Evolutionary conservation across 345 rosid genomes (phyloP).

Genomic region (Isatis tinctoria): DNA sequence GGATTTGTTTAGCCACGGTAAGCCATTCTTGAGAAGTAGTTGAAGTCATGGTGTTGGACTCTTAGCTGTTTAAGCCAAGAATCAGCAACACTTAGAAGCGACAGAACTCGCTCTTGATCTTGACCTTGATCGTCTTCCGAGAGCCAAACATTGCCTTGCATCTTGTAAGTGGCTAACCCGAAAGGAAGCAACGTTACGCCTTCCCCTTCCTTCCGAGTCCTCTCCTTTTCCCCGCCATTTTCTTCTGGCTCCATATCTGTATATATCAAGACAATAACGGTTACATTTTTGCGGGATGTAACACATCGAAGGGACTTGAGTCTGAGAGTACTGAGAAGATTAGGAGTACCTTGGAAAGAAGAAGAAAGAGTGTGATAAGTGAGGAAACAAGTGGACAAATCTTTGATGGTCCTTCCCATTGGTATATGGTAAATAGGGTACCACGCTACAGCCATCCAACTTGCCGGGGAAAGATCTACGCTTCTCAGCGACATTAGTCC

Average conservation of each 20-base stretch:
- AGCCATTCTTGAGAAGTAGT: slow-evolving; percentile 68
- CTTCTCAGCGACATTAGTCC: slow-evolving; percentile 91
- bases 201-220: slow-evolving; percentile 53
- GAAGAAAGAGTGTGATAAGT: slow-evolving; percentile 97
- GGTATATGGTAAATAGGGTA: slow-evolving; percentile 97
- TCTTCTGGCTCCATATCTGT: slow-evolving; percentile 77
- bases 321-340: background rate
- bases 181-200: slow-evolving; percentile 66
- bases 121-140: slow-evolving; percentile 59
- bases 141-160: slow-evolving; percentile 96
- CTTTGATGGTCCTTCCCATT: slow-evolving; percentile 98
- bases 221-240: slow-evolving; percentile 56
- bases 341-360: slow-evolving; percentile 74
- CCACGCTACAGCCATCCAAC: slow-evolving; percentile 99
- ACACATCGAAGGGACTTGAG: background rate
- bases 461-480: slow-evolving; percentile 98
- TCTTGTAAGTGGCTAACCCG: slow-evolving; percentile 97
- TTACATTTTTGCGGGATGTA: background rate
- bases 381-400: slow-evolving; percentile 92
- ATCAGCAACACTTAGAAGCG: slow-evolving; percentile 90
- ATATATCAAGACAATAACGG: background rate
- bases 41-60: slow-evolving; percentile 97
- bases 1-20: slow-evolving; percentile 50
- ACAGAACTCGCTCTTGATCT: slow-evolving; percentile 77
- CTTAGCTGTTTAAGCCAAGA: slow-evolving; percentile 96